Evolutionary conservation across 179 eudicot species (phyloP).

Genomic region (Spergularia azorica): DNA sequence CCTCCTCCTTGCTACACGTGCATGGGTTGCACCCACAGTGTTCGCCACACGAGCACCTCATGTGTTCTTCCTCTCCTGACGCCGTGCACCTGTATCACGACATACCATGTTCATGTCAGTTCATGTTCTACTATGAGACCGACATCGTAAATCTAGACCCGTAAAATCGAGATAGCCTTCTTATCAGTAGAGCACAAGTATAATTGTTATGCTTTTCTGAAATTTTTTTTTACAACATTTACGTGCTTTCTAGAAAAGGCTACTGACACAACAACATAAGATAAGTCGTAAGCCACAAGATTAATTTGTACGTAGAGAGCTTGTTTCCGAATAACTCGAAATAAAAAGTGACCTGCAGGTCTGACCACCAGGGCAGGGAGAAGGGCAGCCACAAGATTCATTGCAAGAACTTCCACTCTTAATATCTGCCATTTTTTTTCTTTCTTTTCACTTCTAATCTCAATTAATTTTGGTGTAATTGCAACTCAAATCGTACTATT

Average conservation of each 20-base stretch:
- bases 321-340: background rate
- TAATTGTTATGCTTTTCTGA: too few species aligned
- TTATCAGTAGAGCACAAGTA: too few species aligned
- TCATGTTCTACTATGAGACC: too few species aligned
- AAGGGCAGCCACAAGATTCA: slow-evolving; percentile 34
- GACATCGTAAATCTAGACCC: too few species aligned
- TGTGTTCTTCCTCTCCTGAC: slow-evolving; percentile 33
- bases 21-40: slow-evolving; percentile 70
- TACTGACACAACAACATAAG: too few species aligned
- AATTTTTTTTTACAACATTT: too few species aligned
- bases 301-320: too few species aligned
- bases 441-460: background rate
- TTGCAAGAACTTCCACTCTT: slow-evolving; percentile 20
- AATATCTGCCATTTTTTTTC: slow-evolving; percentile 30
- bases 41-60: slow-evolving; percentile 57
- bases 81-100: slow-evolving; percentile 29
- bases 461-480: background rate
- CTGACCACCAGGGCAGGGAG: slow-evolving; percentile 27
- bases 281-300: too few species aligned
- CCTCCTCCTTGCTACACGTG: slow-evolving; percentile 26
- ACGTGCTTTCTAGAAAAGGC: too few species aligned
- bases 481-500: too few species aligned
- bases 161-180: too few species aligned
- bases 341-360: slow-evolving; percentile 23
- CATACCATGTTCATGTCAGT: too few species aligned